Base-by-base conservation (phyloP, 768 basidiomycete species). In the Termitomyces sp. region DNA sequence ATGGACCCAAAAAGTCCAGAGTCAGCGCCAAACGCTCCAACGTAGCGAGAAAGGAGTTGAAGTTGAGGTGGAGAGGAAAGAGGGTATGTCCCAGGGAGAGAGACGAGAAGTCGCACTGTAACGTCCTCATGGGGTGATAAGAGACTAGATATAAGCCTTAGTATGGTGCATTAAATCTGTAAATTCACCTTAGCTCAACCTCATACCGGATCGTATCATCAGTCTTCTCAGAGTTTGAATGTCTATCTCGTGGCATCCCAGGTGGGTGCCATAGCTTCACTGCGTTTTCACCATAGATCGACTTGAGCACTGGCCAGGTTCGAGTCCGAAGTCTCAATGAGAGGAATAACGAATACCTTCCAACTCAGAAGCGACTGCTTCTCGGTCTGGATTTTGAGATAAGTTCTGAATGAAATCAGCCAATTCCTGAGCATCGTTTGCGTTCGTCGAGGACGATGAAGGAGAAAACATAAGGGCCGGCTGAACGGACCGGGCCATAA, bases 11-110 rank as follows among this genome's bases (percentile, higher is more conserved):
- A 95, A 18, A 94, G 78, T 16, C 70, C 69, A 9, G 88, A 74
- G 63, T 91, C 86, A 1, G 88, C 86, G 20, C 87, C 84, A 65
- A 86, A 94, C 2, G 88, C 77, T 2, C 91, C 91, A 48, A 95
- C 75, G 70, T 94, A 95, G 24, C 84, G 84, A 3, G 91, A 93
- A 28, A 94, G 80, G 0, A 94, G 83, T 66, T 94, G 93, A 0
- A 94, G 77, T 64, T 92, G 90, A 1, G 93, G 92, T 2, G 91
- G 83, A 0, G 83, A 78, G 2, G 77, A 71, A 1, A 78, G 68
- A 0, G 93, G 93, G 67, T 95, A 95, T 7, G 73, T 69, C 47
- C 68, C 67, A 7, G 83, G 80, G 3, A 87, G 70, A 12, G 85
- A 85, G 38, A 90, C 81, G 6, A 87, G 75, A 38, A 86, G 63